Evolutionary conservation across 495 filamentous ascomycete genomes (phyloP), one percentile per base, ranked within the genome.

Genomic region (Trichodelitschia bisporula): DNA sequence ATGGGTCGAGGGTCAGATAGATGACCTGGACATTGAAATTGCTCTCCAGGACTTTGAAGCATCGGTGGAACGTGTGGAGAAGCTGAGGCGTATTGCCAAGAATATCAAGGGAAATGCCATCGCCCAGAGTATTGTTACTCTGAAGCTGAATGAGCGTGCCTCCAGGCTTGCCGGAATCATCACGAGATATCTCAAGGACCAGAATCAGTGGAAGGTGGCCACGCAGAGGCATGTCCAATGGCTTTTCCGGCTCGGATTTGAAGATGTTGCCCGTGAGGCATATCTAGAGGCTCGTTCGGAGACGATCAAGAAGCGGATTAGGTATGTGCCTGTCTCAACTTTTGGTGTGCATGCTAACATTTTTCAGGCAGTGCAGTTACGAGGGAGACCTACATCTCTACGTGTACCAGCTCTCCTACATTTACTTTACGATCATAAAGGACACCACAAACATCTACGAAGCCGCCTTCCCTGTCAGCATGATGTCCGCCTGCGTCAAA

Each of bases 1-100:
- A 14, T 92, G 77, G 77, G 80, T 95, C 0, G 86, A 99, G 44
- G 64, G 66, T 26, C 80, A 95, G 51, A 72, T 99, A 41, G 86
- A 99, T 44, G 82, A 91, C 43, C 65, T 99, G 3, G 89, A 95
- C 40, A 92, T 92, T 38, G 71, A 80, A 44, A 86, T 99, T 31
- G 86, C 86, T 1, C 61, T 95, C 16, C 84, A 93, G 41, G 61
- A 66, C 19, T 89, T 93, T 35, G 84, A 92, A 36, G 65, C 69
- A 3, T 77, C 84, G 0, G 82, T 93, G 0, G 54, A 59, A 2
- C 64, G 64, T 29, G 72, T 93, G 5, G 84, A 93, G 49, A 74
- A 75, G 36, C 58, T 99, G 16, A 69, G 77, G 31, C 65, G 65
- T 32, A 53, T 95, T 15, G 74, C 76, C 0, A 67, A 69, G 36